A percentile compares a stretch with the other conserved stretches of the same genome.
phyloP scores from a whole-genome alignment of 208 protist species.

The Crithidia bombi region DNA sequence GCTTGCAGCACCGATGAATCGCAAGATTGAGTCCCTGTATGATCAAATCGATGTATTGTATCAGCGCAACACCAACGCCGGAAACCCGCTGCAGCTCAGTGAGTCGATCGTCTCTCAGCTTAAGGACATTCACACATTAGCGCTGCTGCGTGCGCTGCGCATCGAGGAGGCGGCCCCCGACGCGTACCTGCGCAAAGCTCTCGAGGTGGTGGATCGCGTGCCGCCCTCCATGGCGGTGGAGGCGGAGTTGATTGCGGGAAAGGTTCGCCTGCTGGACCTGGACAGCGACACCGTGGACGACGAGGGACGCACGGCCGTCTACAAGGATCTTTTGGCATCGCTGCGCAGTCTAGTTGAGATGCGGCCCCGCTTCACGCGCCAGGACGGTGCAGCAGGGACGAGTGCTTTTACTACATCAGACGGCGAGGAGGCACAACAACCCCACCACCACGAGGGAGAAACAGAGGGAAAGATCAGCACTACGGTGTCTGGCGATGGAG shows the following conservation, averaged over 20 bases:
- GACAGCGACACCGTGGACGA: slow-evolving; percentile 64
- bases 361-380: slow-evolving; percentile 45
- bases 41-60: slow-evolving; percentile 63
- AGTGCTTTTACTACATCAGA: no score
- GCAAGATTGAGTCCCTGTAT: slow-evolving; percentile 42
- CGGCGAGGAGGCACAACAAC: background rate
- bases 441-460: background rate
- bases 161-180: slow-evolving; percentile 57
- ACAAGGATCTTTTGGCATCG: slow-evolving; percentile 75
- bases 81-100: slow-evolving; percentile 53
- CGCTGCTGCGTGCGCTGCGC: slow-evolving; percentile 69
- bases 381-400: background rate
- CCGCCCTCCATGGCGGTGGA: slow-evolving; percentile 69
- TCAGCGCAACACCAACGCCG: slow-evolving; percentile 73
- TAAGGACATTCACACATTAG: slow-evolving; percentile 38
- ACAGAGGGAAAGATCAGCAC: background rate
- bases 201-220: slow-evolving; percentile 73
- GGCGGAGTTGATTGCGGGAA: slow-evolving; percentile 72
- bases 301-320: slow-evolving; percentile 56
- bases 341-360: slow-evolving; percentile 81
- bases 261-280: slow-evolving; percentile 72
- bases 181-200: slow-evolving; percentile 63
- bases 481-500: background rate
- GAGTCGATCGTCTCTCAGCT: slow-evolving; percentile 36
- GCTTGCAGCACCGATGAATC: slow-evolving; percentile 17